phyloP scores from a whole-genome alignment of 345 rosid species.

The Eucalyptus polybractea region DNA sequence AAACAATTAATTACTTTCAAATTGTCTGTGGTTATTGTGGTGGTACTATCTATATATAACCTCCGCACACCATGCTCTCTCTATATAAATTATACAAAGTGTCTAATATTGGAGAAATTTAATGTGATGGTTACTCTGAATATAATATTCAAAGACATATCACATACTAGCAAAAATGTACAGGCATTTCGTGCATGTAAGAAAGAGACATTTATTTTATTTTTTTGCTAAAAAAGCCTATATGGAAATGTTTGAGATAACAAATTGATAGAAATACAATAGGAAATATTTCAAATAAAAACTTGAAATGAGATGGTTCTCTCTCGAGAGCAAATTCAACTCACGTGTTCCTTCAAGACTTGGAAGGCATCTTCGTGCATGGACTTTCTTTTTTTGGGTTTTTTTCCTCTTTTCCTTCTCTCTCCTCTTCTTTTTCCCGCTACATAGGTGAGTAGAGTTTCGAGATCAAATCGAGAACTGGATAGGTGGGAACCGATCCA shows the following conservation, averaged over 20 bases:
- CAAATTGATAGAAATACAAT: neutral
- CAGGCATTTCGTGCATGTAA: too few relatives aligned
- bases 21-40: too few relatives aligned
- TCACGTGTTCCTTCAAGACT: neutral
- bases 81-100: neutral
- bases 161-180: neutral
- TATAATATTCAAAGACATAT: neutral
- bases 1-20: too few relatives aligned
- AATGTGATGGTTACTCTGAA: neutral
- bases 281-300: too few relatives aligned
- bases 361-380: neutral
- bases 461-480: accelerated
- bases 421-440: neutral
- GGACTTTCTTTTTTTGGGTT: too few relatives aligned
- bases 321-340: accelerated
- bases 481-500: too few relatives aligned
- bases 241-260: neutral
- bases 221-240: neutral
- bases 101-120: neutral
- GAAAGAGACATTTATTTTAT: neutral
- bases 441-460: accelerated
- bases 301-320: neutral
- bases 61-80: neutral
- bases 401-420: too few relatives aligned
- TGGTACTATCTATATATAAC: too few relatives aligned